These are phyloP conservation scores for Trichothecium sympodiale DNA, from an alignment of 2,329 filamentous ascomycete species.

Conservation along the genomic window DNA sequence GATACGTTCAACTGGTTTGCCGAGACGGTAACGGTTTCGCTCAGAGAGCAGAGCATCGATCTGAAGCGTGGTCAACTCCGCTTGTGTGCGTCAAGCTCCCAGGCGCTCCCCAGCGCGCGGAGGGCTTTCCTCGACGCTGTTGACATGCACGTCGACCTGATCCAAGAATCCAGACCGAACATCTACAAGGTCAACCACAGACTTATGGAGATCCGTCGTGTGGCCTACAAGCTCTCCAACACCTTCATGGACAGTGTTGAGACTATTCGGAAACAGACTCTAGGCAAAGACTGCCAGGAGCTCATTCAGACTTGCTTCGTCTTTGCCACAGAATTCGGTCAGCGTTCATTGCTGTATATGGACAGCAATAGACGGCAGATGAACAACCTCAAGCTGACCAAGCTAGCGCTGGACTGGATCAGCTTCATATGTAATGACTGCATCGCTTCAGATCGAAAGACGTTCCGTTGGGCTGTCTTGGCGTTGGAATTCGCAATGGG, in stretches of 20 bases:
- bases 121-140: slow-evolving; percentile 66
- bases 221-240: slow-evolving; percentile 92
- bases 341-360: slow-evolving; percentile 89
- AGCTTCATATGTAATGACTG: slow-evolving; percentile 98
- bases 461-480: slow-evolving; percentile 93
- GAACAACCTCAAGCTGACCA: slow-evolving; percentile 93
- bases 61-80: slow-evolving; percentile 78
- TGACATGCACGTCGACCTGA: slow-evolving; percentile 74
- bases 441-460: slow-evolving; percentile 84
- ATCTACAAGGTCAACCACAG: slow-evolving; percentile 84
- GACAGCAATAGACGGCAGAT: slow-evolving; percentile 90
- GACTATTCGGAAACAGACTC: slow-evolving; percentile 77
- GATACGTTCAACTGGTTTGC: slow-evolving; percentile 73
- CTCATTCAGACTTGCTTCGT: slow-evolving; percentile 96
- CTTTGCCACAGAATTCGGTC: slow-evolving; percentile 97
- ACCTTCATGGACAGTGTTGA: slow-evolving; percentile 98
- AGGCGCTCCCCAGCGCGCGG: slow-evolving; percentile 68
- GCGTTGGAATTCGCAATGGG: slow-evolving; percentile 95
- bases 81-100: slow-evolving; percentile 79
- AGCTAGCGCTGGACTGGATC: slow-evolving; percentile 91
- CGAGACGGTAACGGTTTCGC: slow-evolving; percentile 55
- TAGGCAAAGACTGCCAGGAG: slow-evolving; percentile 79
- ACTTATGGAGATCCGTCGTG: slow-evolving; percentile 87
- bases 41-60: slow-evolving; percentile 72
- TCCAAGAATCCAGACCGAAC: slow-evolving; percentile 88